Evolutionary conservation across 345 rosid genomes (phyloP).

Genomic region (Noccaea caerulescens): DNA sequence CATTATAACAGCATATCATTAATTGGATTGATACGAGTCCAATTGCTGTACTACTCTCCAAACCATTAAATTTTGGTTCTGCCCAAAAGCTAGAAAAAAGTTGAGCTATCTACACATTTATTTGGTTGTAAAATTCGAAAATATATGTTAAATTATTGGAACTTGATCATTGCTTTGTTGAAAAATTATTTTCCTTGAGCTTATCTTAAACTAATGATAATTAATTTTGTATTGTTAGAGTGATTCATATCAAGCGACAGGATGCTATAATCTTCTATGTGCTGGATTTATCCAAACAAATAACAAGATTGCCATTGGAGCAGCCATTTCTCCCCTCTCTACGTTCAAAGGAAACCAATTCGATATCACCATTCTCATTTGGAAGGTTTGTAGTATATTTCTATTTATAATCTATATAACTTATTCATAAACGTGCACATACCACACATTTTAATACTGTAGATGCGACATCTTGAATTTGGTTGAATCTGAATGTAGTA

Average conservation of each 20-base stretch:
- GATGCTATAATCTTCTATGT: constrained; percentile 95
- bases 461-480: neutral
- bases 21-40: constrained; percentile 40
- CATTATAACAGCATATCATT: constrained; percentile 35
- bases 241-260: constrained; percentile 97
- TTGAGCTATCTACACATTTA: constrained; percentile 6
- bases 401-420: neutral
- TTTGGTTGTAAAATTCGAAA: constrained; percentile 4
- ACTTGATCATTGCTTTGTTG: constrained; percentile 19
- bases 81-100: constrained; percentile 26
- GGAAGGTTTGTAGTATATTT: constrained; percentile 62
- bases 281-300: constrained; percentile 96
- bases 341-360: constrained; percentile 62
- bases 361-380: constrained; percentile 88
- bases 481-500: too few relatives aligned
- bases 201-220: constrained; percentile 1
- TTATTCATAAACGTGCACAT: neutral
- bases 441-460: neutral
- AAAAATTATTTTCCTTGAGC: neutral
- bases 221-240: constrained; percentile 50
- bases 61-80: constrained; percentile 42
- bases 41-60: constrained; percentile 40
- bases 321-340: constrained; percentile 97
- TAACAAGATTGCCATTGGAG: constrained; percentile 93
- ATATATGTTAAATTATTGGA: neutral